Base-by-base conservation (phyloP, 805 yeast genomes). In the Candida oleophila region DNA sequence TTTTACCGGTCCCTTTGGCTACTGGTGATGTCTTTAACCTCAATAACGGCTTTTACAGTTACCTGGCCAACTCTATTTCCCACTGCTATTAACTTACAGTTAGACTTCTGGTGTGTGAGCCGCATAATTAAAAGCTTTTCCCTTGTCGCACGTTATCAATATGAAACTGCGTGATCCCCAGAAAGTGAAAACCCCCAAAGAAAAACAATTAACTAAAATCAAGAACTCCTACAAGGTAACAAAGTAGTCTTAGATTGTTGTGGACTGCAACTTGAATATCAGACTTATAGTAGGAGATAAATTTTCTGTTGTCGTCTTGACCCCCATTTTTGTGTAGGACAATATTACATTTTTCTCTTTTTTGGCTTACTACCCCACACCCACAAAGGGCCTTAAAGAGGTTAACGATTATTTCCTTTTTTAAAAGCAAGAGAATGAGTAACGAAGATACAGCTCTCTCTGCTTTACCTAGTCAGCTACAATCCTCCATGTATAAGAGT, bases 401-500 rank as follows among this genome's bases (percentile, higher is more conserved):
- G n/a, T n/a, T n/a, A n/a, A n/a, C n/a, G n/a, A n/a, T n/a, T n/a
- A n/a, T n/a, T n/a, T n/a, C n/a, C n/a, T n/a, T n/a, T n/a, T n/a
- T n/a, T n/a, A n/a, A n/a, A n/a, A n/a, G n/a, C n/a, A 25, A 5
- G 11, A 25, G 30, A 25, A 25, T 25, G 30, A 25, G 30, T 11
- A 11, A 25, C 30, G 30, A 11, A 11, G 30, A 25, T 7, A 25
- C 5, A 7, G 11, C 5, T 25, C 11, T 11, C 30, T 25, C 30
- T 25, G 5, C 30, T 7, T 5, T 25, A 25, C 30, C 30, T 25
- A 25, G 30, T 7, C 30, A 25, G 11, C 11, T 25, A 11, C 30
- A 25, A 14, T 34, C 38, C 38, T 34, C 38, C 38, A 39, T 42
- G 37, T 34, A 41, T 22, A 41, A 22, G 11, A 30, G 20, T 4